phyloP scores from a whole-genome alignment of 2,329 filamentous ascomycete species.

The Chaetothyriales sp. region DNA sequence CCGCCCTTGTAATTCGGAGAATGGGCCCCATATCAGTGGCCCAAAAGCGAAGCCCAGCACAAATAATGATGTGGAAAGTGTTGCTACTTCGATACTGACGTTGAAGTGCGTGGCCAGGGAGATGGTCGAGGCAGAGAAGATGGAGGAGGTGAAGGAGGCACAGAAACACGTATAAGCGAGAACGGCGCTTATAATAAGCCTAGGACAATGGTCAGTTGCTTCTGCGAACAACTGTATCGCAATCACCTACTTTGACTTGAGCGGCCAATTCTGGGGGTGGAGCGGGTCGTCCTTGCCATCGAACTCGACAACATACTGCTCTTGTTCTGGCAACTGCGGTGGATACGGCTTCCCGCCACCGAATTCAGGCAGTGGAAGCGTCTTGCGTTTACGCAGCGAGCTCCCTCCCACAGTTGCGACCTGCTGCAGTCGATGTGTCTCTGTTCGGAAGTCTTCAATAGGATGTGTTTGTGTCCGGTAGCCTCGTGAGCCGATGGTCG shows the following conservation, averaged over 20 bases:
- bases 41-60: slow-evolving; percentile 38
- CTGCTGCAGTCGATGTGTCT: slow-evolving; percentile 25
- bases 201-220: neutral
- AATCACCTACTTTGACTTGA: slow-evolving; percentile 49
- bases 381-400: slow-evolving; percentile 19
- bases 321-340: slow-evolving; percentile 39
- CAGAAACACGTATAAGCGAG: slow-evolving; percentile 25
- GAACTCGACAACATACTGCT: slow-evolving; percentile 57
- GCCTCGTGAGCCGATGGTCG: slow-evolving; percentile 5
- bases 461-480: slow-evolving; percentile 16
- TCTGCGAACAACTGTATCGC: neutral
- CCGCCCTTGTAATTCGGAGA: slow-evolving; percentile 39
- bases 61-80: slow-evolving; percentile 29
- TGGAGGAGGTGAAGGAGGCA: slow-evolving; percentile 41
- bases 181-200: slow-evolving; percentile 13
- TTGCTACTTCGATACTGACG: slow-evolving; percentile 35
- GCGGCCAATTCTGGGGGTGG: slow-evolving; percentile 77
- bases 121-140: slow-evolving; percentile 56
- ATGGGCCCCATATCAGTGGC: slow-evolving; percentile 38
- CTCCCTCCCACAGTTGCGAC: slow-evolving; percentile 29
- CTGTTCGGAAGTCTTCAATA: slow-evolving; percentile 16
- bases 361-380: slow-evolving; percentile 26
- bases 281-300: slow-evolving; percentile 70
- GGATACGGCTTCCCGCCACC: slow-evolving; percentile 46
- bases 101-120: slow-evolving; percentile 44